Conservation (phyloP, 2,329 filamentous ascomycete species). For the Ophiocordyceps robertsii region DNA sequence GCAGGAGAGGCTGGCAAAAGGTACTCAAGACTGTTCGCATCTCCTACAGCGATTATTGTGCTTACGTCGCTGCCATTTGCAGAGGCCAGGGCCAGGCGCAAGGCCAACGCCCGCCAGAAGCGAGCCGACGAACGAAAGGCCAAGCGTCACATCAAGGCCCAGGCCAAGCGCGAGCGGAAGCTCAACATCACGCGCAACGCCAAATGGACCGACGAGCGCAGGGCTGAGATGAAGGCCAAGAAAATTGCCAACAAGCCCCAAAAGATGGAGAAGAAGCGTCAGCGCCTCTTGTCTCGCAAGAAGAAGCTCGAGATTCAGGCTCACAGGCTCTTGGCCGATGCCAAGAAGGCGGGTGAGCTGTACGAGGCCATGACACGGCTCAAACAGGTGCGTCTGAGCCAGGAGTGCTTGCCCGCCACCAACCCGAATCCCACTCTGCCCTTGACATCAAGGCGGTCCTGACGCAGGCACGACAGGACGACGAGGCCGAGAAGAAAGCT, state of each 20-base stretch:
- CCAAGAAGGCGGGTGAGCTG: constrained; percentile 18
- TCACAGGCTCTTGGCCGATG: constrained; percentile 24
- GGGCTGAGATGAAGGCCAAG: constrained; percentile 18
- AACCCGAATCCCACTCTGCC: neutral
- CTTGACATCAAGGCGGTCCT: neutral
- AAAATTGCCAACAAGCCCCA: constrained; percentile 10
- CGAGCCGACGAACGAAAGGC: constrained; percentile 16
- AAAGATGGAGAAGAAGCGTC: constrained; percentile 24
- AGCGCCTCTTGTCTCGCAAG: constrained; percentile 21
- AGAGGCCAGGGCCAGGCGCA: neutral
- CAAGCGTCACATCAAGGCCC: constrained; percentile 21
- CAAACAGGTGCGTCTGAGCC: constrained; percentile 4
- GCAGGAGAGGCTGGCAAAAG: too few relatives aligned
- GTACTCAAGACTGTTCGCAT: too few relatives aligned
- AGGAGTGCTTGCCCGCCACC: too few relatives aligned
- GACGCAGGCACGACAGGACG: constrained; percentile 2
- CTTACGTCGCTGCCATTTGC: neutral
- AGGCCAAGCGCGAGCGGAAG: constrained; percentile 21
- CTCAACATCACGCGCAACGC: constrained; percentile 14
- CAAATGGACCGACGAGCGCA: constrained; percentile 20
- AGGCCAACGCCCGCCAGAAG: constrained; percentile 1
- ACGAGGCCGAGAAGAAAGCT: constrained; percentile 8
- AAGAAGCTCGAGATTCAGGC: constrained; percentile 26
- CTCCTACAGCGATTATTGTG: too few relatives aligned
- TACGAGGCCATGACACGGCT: constrained; percentile 11